A percentile compares a stretch with the other conserved stretches of the same genome.
phyloP scores from a whole-genome alignment of 1,139 yeast species.

The Diutina siamensis region DNA sequence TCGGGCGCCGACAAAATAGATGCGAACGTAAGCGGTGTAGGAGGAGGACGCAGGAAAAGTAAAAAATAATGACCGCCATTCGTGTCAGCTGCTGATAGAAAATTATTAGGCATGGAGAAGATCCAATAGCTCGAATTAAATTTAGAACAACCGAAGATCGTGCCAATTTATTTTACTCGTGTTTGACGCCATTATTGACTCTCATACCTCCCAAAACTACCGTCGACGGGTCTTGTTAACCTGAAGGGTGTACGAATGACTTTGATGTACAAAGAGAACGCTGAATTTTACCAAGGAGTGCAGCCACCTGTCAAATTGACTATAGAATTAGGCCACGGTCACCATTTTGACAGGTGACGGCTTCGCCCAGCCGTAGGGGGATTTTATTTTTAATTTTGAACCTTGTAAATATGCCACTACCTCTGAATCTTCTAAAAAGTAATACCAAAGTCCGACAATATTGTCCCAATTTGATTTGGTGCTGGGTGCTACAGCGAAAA shows the following conservation, averaged over 20 bases:
- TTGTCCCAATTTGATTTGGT: too few species aligned
- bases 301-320: not conserved
- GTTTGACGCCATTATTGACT: not conserved
- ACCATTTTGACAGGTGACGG: not conserved
- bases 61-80: not conserved
- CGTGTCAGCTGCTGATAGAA: not conserved
- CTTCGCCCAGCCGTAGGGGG: not conserved
- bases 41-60: not conserved
- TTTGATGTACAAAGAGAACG: not conserved
- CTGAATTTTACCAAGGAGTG: not conserved
- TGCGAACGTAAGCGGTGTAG: not conserved
- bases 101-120: too few species aligned
- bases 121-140: too few species aligned
- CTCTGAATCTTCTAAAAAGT: too few species aligned
- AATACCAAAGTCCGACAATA: too few species aligned
- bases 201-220: not conserved
- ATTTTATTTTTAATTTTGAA: too few species aligned
- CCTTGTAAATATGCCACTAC: too few species aligned
- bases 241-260: not conserved
- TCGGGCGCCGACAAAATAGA: not conserved
- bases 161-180: too few species aligned
- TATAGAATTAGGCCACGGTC: not conserved
- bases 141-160: too few species aligned
- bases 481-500: too few species aligned
- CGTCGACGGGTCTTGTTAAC: too few species aligned